Evolutionary conservation across 2,329 filamentous ascomycete genomes (phyloP).

Genomic region (Neofusicoccum parvum): DNA sequence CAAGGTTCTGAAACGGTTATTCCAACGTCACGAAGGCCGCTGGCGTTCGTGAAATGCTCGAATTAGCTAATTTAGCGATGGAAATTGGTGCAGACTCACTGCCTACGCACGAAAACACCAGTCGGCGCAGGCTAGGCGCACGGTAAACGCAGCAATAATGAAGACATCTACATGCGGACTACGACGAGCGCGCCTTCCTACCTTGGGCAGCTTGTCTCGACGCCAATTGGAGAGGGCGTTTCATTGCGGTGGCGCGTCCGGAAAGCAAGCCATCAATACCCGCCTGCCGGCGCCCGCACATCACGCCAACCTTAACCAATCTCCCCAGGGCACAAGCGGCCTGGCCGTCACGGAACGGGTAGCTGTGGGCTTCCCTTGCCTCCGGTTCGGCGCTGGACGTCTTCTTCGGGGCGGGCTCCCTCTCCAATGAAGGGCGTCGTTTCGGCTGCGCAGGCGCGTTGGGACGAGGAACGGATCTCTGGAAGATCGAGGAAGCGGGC

Average conservation of each 20-base stretch:
- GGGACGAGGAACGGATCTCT: too few relatives aligned
- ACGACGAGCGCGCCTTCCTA: neutral
- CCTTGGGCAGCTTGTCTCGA: neutral
- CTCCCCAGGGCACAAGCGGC: neutral
- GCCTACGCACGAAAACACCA: neutral
- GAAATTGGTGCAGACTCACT: too few relatives aligned
- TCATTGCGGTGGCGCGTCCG: neutral
- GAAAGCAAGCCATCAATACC: neutral
- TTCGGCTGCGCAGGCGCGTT: too few relatives aligned
- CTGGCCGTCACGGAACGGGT: too few relatives aligned
- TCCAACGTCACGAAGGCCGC: neutral
- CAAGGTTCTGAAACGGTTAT: constrained; percentile 12
- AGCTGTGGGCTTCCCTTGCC: too few relatives aligned
- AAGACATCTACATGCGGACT: neutral
- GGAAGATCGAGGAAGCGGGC: too few relatives aligned
- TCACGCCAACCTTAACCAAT: neutral
- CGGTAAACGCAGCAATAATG: neutral
- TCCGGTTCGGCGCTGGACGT: too few relatives aligned
- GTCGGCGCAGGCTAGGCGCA: neutral
- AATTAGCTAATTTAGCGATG: neutral
- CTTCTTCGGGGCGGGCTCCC: too few relatives aligned
- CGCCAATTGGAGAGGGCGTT: neutral
- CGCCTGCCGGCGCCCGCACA: neutral
- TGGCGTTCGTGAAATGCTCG: too few relatives aligned
- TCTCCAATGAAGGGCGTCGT: too few relatives aligned